phyloP scores from a whole-genome alignment of 2,329 filamentous ascomycete species.

The Microsporum ferrugineum region DNA sequence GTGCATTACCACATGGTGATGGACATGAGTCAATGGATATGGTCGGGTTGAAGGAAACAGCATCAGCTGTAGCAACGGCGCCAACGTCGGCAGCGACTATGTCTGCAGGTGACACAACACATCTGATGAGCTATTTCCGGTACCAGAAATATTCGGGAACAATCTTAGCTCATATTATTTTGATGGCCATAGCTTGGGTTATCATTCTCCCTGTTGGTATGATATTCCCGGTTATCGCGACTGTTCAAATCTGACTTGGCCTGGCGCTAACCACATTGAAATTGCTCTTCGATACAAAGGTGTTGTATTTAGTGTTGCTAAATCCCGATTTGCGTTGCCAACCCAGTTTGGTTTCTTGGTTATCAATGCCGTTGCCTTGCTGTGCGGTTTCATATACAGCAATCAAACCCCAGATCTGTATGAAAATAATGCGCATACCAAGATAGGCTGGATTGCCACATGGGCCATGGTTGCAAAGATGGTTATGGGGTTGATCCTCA shows the following conservation, averaged over 20 bases:
- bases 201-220: conserved; percentile 61
- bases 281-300: conserved; percentile 36
- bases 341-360: conserved; percentile 57
- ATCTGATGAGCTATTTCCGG: conserved; percentile 34
- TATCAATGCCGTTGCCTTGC: conserved; percentile 52
- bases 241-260: neutral
- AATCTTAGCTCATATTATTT: conserved; percentile 57
- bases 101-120: conserved; percentile 23
- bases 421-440: conserved; percentile 76
- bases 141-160: conserved; percentile 29
- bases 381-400: conserved; percentile 63
- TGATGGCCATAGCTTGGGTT: conserved; percentile 63
- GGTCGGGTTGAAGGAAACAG: conserved; percentile 20
- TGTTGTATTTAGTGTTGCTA: conserved; percentile 74
- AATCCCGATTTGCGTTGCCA: conserved; percentile 60
- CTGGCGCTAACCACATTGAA: conserved; percentile 6
- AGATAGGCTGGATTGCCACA: conserved; percentile 73
- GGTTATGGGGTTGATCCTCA: conserved; percentile 53
- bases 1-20: conserved; percentile 24
- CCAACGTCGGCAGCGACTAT: conserved; percentile 13
- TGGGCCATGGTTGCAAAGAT: conserved; percentile 61
- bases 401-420: conserved; percentile 74
- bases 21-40: conserved; percentile 25
- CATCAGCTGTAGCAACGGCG: conserved; percentile 12
- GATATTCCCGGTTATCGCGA: conserved; percentile 20